Base-by-base conservation (phyloP, 2,329 filamentous ascomycete species). In the Diplodia mutila region DNA sequence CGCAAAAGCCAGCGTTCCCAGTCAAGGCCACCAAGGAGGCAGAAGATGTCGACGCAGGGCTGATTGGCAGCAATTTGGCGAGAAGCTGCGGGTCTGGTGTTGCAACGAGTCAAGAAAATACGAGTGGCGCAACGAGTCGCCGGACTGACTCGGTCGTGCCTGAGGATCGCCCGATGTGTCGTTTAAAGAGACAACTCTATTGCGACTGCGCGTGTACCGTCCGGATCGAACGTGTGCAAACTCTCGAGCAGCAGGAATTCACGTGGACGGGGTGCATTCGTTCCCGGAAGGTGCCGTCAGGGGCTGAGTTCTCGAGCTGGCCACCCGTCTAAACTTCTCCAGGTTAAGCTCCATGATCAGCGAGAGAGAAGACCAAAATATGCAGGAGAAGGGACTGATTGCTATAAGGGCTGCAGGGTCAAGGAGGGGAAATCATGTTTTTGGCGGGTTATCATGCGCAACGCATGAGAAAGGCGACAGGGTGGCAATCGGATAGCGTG, bases 61-160 rank as follows among this genome's bases (percentile, higher is more conserved):
- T 61, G 39, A 61, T 61, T 49, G 57, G 57, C 3, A 61, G 39
- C 21, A 16, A 11, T 21, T 42, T 27, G 57, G 25, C 37, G 39
- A 61, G 11, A 32, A 21, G 57, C 9, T 23, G 57, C 57, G 57
- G 57, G 57, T 32, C 57, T 32, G 57, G 25, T 48, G 57, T 37
- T 25, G 21, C 34, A 2, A 16, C 57, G 57, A 61, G 57, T 61
- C 57, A 49, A 61, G 57, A 61, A 55, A 55, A 61, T 59, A 59
- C 54, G 54, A 59, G 37, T 59, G 34, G 54, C 54, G 54, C 32
- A 18, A 27, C 53, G 1, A 9, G 16, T 37, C 18, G 53, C 5
- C 21, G 21, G 14, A 42, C 54, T 46, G 54, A 59, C 54, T 59
- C 54, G 54, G 11, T 12, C 23, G n/a, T 21, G 32, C 9, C 27